A percentile compares a stretch with the other conserved stretches of the same genome.
phyloP scores from a whole-genome alignment of 306 rosid species.

The Quercus variabilis region DNA sequence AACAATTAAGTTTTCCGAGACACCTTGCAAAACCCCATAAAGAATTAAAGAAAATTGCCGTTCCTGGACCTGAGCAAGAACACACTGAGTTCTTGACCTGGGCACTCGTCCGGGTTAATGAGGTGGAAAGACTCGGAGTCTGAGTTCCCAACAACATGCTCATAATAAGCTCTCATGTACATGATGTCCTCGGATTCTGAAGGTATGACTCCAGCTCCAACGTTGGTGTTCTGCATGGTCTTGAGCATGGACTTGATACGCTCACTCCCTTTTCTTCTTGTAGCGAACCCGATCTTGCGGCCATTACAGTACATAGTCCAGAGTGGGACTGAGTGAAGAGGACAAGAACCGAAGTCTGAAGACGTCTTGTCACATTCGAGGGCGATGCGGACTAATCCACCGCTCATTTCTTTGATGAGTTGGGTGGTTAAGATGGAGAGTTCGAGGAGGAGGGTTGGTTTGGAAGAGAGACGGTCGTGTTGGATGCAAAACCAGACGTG shows the following conservation, averaged over 20 bases:
- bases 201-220: slow-evolving; percentile 84
- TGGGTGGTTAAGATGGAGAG: slow-evolving; percentile 65
- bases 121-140: slow-evolving; percentile 92
- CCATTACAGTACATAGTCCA: slow-evolving; percentile 81
- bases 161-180: slow-evolving; percentile 88
- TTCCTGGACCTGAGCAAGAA: slow-evolving; percentile 80
- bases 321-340: slow-evolving; percentile 64
- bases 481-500: slow-evolving; percentile 88
- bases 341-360: slow-evolving; percentile 34
- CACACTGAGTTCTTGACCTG: slow-evolving; percentile 86
- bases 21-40: no score
- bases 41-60: slow-evolving; percentile 19
- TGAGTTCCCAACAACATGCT: slow-evolving; percentile 79
- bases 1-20: background rate
- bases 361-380: slow-evolving; percentile 47
- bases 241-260: slow-evolving; percentile 48
- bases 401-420: slow-evolving; percentile 80
- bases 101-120: slow-evolving; percentile 81
- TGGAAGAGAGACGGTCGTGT: slow-evolving; percentile 53
- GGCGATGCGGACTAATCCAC: slow-evolving; percentile 78
- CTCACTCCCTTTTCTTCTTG: slow-evolving; percentile 47
- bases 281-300: slow-evolving; percentile 60
- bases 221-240: slow-evolving; percentile 80
- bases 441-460: slow-evolving; percentile 74
- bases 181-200: slow-evolving; percentile 57